These are phyloP conservation scores for Epithele typhae DNA, from an alignment of 768 basidiomycete species.

Conservation along the genomic window DNA sequence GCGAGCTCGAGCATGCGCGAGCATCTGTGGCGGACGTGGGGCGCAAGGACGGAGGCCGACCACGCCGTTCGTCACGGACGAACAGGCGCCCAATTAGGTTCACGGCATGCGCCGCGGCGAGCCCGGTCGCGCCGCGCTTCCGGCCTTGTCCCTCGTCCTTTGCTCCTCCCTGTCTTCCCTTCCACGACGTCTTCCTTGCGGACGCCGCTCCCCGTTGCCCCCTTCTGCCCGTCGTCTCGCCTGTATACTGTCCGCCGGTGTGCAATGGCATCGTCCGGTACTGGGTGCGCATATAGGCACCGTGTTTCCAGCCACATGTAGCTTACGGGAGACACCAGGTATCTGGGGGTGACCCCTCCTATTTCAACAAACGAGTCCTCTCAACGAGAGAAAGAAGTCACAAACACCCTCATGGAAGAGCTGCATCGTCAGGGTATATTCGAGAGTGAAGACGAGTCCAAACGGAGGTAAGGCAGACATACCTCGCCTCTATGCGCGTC, in stretches of 20 bases:
- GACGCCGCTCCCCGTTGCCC: not conserved
- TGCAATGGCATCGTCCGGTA: slow-evolving; percentile 10
- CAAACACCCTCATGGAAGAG: slow-evolving; percentile 84
- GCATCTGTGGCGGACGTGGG: slow-evolving; percentile 11
- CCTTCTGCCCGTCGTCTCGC: not conserved
- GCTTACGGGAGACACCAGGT: slow-evolving; percentile 37
- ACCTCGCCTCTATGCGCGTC: not conserved
- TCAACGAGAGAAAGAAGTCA: slow-evolving; percentile 79
- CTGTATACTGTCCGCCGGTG: not conserved
- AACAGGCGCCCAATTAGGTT: not conserved
- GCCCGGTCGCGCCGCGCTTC: slow-evolving; percentile 8
- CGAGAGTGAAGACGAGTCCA: slow-evolving; percentile 84
- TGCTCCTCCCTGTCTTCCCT: slow-evolving; percentile 8
- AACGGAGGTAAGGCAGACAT: slow-evolving; percentile 64
- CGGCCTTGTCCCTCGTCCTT: slow-evolving; percentile 1
- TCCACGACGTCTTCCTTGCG: slow-evolving; percentile 6
- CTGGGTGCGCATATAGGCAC: slow-evolving; percentile 10
- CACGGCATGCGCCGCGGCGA: slow-evolving; percentile 10
- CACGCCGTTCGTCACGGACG: too few species aligned
- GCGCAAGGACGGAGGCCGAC: too few species aligned
- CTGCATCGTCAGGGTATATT: slow-evolving; percentile 81
- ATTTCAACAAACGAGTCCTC: slow-evolving; percentile 75
- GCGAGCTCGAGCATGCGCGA: slow-evolving; percentile 14
- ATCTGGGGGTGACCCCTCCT: slow-evolving; percentile 80
- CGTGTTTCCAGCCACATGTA: too few species aligned